phyloP scores from a whole-genome alignment of 2,329 filamentous ascomycete genomes.

The Sporothrix pallida region DNA sequence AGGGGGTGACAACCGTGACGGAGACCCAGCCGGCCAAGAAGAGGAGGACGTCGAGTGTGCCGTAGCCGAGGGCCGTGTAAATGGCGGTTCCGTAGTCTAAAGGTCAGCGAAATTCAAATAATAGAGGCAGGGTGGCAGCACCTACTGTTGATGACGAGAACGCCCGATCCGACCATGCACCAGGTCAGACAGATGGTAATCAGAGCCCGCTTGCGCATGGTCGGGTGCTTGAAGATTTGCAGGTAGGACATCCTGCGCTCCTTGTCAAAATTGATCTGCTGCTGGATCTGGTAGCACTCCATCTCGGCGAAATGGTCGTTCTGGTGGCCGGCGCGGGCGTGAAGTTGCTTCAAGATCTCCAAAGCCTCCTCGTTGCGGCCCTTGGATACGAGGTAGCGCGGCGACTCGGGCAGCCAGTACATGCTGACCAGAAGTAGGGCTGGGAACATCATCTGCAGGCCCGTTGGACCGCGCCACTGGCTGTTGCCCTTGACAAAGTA shows the following conservation, averaged over 20 bases:
- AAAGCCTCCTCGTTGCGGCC: slow-evolving; percentile 39
- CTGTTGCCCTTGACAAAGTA: slow-evolving; percentile 32
- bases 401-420: slow-evolving; percentile 44
- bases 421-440: slow-evolving; percentile 37
- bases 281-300: slow-evolving; percentile 25
- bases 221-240: neutral
- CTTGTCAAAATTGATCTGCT: slow-evolving; percentile 17
- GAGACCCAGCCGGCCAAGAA: slow-evolving; percentile 29
- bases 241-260: neutral
- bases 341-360: slow-evolving; percentile 39
- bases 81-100: slow-evolving; percentile 28
- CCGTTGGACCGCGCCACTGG: slow-evolving; percentile 47
- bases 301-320: neutral
- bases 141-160: neutral
- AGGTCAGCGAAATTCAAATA: no score
- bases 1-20: neutral
- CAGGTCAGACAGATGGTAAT: slow-evolving; percentile 5
- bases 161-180: neutral
- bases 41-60: neutral
- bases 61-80: slow-evolving; percentile 15
- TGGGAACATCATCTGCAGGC: slow-evolving; percentile 43
- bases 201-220: slow-evolving; percentile 1
- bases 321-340: slow-evolving; percentile 56
- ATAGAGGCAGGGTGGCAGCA: no score
- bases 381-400: slow-evolving; percentile 40